Evolutionary conservation across 2,329 filamentous ascomycete genomes (phyloP).

Genomic region (Coniella vitis): DNA sequence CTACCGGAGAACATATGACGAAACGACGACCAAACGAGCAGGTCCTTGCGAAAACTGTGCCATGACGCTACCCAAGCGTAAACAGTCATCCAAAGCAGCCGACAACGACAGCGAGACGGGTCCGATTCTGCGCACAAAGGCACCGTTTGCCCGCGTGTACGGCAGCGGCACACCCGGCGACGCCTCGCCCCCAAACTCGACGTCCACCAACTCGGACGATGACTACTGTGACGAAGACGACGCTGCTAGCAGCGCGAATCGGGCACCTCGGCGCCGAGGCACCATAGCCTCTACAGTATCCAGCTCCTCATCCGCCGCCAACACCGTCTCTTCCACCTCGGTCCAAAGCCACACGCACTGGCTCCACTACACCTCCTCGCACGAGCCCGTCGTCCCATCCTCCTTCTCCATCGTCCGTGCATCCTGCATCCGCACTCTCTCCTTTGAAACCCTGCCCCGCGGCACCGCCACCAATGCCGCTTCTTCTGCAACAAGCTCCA

Average conservation of each 20-base stretch:
- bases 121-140: conserved; percentile 54
- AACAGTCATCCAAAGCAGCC: conserved; percentile 21
- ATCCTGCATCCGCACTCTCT: conserved; percentile 59
- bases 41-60: conserved; percentile 64
- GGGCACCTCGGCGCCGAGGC: conserved; percentile 7
- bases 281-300: conserved; percentile 34
- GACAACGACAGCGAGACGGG: conserved; percentile 30
- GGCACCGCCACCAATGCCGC: conserved; percentile 34
- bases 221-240: conserved; percentile 34
- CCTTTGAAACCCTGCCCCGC: conserved; percentile 58
- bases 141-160: conserved; percentile 53
- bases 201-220: conserved; percentile 42
- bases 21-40: conserved; percentile 56
- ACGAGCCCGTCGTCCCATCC: conserved; percentile 53
- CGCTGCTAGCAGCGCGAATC: conserved; percentile 12
- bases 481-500: conserved; percentile 24
- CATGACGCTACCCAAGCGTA: conserved; percentile 52
- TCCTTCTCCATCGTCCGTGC: conserved; percentile 62
- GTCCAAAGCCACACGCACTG: conserved; percentile 53
- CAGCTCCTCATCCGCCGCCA: conserved; percentile 38
- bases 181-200: conserved; percentile 46
- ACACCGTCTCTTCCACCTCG: neutral
- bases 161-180: conserved; percentile 32
- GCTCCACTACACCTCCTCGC: conserved; percentile 61
- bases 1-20: conserved; percentile 58